Conservation (phyloP, 1,139 yeast species). For the Petasospora fabianii region DNA sequence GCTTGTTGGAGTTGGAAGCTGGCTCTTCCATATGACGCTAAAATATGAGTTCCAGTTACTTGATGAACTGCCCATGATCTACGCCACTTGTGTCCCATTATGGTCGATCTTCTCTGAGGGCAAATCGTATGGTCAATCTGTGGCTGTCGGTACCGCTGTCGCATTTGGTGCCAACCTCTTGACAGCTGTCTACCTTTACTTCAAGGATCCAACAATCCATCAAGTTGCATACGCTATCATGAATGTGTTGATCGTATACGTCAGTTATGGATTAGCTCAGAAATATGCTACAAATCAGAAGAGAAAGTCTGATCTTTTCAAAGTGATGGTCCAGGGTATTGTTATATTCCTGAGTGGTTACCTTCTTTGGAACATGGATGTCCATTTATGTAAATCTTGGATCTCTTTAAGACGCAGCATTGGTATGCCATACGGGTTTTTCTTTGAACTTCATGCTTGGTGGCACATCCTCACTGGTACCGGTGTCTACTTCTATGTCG, state of each 20-base stretch:
- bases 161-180: slow-evolving; percentile 51
- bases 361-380: slow-evolving; percentile 81
- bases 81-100: slow-evolving; percentile 92
- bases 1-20: slow-evolving; percentile 86
- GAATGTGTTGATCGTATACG: slow-evolving; percentile 55
- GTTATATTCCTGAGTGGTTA: slow-evolving; percentile 70
- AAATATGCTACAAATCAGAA: slow-evolving; percentile 45
- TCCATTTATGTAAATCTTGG: slow-evolving; percentile 69
- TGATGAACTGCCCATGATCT: slow-evolving; percentile 97
- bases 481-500: slow-evolving; percentile 69
- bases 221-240: slow-evolving; percentile 52
- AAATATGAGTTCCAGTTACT: slow-evolving; percentile 82
- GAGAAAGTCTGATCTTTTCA: slow-evolving; percentile 46
- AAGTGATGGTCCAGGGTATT: slow-evolving; percentile 58
- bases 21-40: slow-evolving; percentile 96
- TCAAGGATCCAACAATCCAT: slow-evolving; percentile 82
- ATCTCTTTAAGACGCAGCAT: slow-evolving; percentile 56
- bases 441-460: slow-evolving; percentile 96
- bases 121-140: slow-evolving; percentile 29
- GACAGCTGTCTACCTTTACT: slow-evolving; percentile 63
- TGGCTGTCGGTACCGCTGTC: slow-evolving; percentile 52
- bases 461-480: slow-evolving; percentile 90
- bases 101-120: slow-evolving; percentile 80
- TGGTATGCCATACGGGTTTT: slow-evolving; percentile 87
- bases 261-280: slow-evolving; percentile 49